A percentile compares a stretch with the other conserved stretches of the same genome.
phyloP scores from a whole-genome alignment of 2,329 filamentous ascomycete genomes.

The Colletotrichum lindemuthianum region DNA sequence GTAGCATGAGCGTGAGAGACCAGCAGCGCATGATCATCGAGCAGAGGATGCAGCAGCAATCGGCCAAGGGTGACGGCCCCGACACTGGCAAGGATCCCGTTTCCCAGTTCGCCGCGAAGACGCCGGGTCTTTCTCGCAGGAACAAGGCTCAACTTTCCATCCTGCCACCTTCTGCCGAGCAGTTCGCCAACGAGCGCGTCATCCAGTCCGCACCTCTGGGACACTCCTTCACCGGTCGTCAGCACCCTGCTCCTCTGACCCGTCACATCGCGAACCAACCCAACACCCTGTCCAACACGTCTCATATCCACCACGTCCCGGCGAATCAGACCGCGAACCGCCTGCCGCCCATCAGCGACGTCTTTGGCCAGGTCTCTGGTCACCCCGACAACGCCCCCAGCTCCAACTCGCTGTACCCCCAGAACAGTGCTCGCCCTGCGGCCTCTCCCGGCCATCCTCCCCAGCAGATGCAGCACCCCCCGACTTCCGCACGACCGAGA shows the following conservation, averaged over 20 bases:
- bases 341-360: constrained; percentile 91
- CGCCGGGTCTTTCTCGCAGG: constrained; percentile 76
- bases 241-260: constrained; percentile 79
- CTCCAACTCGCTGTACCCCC: constrained; percentile 61
- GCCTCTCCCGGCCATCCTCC: constrained; percentile 81
- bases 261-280: constrained; percentile 84
- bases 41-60: constrained; percentile 86
- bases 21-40: constrained; percentile 97
- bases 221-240: constrained; percentile 93
- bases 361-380: constrained; percentile 83
- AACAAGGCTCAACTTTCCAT: constrained; percentile 91
- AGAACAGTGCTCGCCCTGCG: constrained; percentile 63
- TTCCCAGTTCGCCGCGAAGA: constrained; percentile 69
- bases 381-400: constrained; percentile 64
- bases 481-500: constrained; percentile 72
- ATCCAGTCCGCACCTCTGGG: constrained; percentile 96
- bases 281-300: constrained; percentile 83
- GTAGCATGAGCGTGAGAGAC: constrained; percentile 91
- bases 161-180: constrained; percentile 90
- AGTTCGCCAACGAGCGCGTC: constrained; percentile 92
- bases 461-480: constrained; percentile 55
- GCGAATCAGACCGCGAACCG: constrained; percentile 91
- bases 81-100: constrained; percentile 61
- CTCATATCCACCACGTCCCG: constrained; percentile 90
- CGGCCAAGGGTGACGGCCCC: constrained; percentile 78